Evolutionary conservation across 192 early-diverging fungal genomes (phyloP), one percentile per base, ranked within the genome.

Genomic region (Backusella morwellensis): DNA sequence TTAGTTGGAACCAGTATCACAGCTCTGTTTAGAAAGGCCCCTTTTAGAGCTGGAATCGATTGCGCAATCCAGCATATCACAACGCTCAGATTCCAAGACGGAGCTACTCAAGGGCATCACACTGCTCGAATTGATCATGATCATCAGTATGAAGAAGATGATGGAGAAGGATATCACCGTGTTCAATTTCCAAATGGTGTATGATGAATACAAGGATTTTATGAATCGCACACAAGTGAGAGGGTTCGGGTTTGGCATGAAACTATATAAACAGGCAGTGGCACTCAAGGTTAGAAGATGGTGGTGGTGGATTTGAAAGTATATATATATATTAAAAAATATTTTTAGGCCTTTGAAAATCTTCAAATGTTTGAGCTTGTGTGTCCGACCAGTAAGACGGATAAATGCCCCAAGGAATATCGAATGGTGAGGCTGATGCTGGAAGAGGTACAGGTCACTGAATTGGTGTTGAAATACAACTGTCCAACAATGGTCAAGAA

Each of bases 171-270:
- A 93, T 56, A 90, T 85, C n/a, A 77, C 76, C 66, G 82, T 85
- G 23, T 97, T 95, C 78, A 98, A 96, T 74, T 98, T 98, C 87
- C 93, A 95, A 80, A 97, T 98, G 95, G 90, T 96, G 5, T 95
- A 95, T 78, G 93, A 97, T 76, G 94, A 94, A 84, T 97, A 96
- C 86, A 91, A 92, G 73, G 90, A 93, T 0, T 95, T 97, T 78
- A 91, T 93, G 92, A 89, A 85, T 36, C 82, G 81, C 70, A 80
- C 85, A 2, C 81, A 85, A 38, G 83, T 77, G 32, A 87, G 82
- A 50, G 91, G 85, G 70, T 80, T 82, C 3, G 85, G 86, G 15
- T 86, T 90, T 32, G 87, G 89, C 15, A 91, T 91, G 88, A 87
- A 86, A 76, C 87, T 93, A 34, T 93, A 89, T 78, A 94, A 92